These are phyloP conservation scores for Phragmites australis DNA, from an alignment of 176 grass and related monocot species.

Conservation along the genomic window DNA sequence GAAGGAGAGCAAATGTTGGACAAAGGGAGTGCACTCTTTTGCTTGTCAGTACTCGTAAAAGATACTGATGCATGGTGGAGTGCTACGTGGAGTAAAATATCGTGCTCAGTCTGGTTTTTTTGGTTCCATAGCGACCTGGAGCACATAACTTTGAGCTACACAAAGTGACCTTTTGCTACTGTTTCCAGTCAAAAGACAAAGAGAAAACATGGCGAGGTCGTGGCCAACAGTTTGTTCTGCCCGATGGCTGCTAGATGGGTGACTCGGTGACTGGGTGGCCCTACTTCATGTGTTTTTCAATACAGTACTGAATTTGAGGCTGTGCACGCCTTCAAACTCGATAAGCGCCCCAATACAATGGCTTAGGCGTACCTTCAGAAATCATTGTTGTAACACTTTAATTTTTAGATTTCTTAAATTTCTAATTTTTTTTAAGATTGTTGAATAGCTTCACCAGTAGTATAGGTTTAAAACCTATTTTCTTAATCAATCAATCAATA, in stretches of 20 bases:
- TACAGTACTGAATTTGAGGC: constrained; percentile 45
- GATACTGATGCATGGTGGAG: not conserved
- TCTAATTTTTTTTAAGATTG: too few relatives aligned
- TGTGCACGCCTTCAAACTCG: constrained; percentile 38
- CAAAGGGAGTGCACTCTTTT: constrained; percentile 27
- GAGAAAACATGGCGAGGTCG: constrained; percentile 21
- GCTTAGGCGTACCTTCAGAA: constrained; percentile 18
- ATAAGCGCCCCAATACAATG: not conserved
- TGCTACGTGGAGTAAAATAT: not conserved
- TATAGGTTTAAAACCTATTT: too few relatives aligned
- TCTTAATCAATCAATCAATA: too few relatives aligned
- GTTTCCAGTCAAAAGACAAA: constrained; percentile 38
- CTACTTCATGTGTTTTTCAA: constrained; percentile 36
- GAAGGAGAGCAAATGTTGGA: constrained; percentile 24
- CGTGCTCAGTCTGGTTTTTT: not conserved
- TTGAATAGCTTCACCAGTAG: too few relatives aligned
- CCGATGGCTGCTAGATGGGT: not conserved
- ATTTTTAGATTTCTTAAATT: too few relatives aligned
- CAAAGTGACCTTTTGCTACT: not conserved
- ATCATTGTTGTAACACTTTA: too few relatives aligned
- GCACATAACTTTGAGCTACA: not conserved
- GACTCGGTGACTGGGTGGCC: constrained; percentile 10
- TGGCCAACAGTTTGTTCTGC: constrained; percentile 24
- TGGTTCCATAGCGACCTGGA: not conserved
- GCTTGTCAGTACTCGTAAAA: not conserved